A percentile compares a stretch with the other conserved stretches of the same genome.
Conservation (phyloP, 805 yeast genomes). For the Wickerhamiella australiensis region DNA sequence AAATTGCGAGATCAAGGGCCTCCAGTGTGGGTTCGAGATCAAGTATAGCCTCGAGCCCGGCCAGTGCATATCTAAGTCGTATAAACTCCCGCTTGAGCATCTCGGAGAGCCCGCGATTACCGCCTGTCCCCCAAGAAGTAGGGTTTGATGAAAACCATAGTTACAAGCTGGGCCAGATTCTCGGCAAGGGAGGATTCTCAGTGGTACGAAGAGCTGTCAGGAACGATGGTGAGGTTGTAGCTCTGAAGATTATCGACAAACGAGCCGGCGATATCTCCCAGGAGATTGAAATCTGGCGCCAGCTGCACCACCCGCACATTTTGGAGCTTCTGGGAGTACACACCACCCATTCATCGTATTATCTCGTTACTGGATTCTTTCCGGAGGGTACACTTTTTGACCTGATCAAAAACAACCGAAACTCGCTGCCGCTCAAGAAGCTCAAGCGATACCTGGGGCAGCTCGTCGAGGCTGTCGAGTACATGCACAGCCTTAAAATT, state of each 20-base stretch:
- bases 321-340: slow-evolving; percentile 50
- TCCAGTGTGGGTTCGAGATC: slow-evolving; percentile 4
- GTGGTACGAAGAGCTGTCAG: slow-evolving; percentile 11
- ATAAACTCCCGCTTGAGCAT: slow-evolving; percentile 12
- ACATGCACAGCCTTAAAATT: slow-evolving; percentile 52
- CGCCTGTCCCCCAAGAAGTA: slow-evolving; percentile 1
- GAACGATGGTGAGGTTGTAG: slow-evolving; percentile 25
- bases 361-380: slow-evolving; percentile 57
- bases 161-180: slow-evolving; percentile 13
- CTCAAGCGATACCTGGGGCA: slow-evolving; percentile 47
- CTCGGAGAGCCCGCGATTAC: not conserved
- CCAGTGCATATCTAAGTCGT: slow-evolving; percentile 9
- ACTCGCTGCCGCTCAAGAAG: slow-evolving; percentile 36
- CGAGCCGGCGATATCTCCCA: slow-evolving; percentile 45
- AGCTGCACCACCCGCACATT: slow-evolving; percentile 50
- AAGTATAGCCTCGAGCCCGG: slow-evolving; percentile 4
- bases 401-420: slow-evolving; percentile 33
- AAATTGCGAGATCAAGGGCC: slow-evolving; percentile 7
- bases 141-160: slow-evolving; percentile 1
- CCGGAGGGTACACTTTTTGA: slow-evolving; percentile 61
- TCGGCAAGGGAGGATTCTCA: slow-evolving; percentile 15
- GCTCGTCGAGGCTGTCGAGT: slow-evolving; percentile 45
- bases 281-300: slow-evolving; percentile 68
- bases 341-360: slow-evolving; percentile 49
- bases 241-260: slow-evolving; percentile 47